Base-by-base conservation (phyloP, 495 filamentous ascomycete species). In the Aspergillus steynii region DNA sequence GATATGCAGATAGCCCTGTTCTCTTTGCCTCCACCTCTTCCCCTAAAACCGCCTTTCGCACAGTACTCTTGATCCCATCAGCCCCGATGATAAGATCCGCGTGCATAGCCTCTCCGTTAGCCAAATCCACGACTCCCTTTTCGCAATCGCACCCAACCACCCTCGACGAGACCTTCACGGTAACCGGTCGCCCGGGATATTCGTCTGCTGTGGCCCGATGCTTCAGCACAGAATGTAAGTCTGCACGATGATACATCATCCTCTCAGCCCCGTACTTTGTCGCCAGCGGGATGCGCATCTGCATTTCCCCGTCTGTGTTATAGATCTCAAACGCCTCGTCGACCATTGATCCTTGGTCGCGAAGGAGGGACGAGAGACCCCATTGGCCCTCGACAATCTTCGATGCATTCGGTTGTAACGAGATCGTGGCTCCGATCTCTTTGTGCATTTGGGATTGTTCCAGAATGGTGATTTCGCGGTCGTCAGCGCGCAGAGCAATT, bases 41-140 rank as follows among this genome's bases (percentile, higher is more conserved):
- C n/a, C 49, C 62, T 6, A 65, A 34, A 0, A 61, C 62, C 10
- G 32, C 29, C 3, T 31, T 42, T 4, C 59, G 37, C 15, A 61
- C 5, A 4, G 12, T n/a, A 34, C 55, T 61, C 29, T 61, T 65
- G 0, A 82, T 75, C 25, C 82, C 81, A 65, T 85, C 83, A 0
- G 82, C 77, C 0, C 82, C 82, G 42, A 86, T 53, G 1, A 84
- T 69, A 2, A 79, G 63, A 55, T 77, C 70, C 0, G 59, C 70
- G 0, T 32, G 20, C 0, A 73, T 1, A 0, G 53, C 47, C 1
- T 71, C 70, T 3, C 74, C 71, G 45, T 56, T 62, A 1, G 67
- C 61, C n/a, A 76, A 62, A 3, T 61, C 59, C 2, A 73, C 69
- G 1, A 42, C 59, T 25, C 72, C 71, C 4, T 47, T 26, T 0